phyloP scores from a whole-genome alignment of 371 early-diverging fungal species.

The Mucor velutinosus region DNA sequence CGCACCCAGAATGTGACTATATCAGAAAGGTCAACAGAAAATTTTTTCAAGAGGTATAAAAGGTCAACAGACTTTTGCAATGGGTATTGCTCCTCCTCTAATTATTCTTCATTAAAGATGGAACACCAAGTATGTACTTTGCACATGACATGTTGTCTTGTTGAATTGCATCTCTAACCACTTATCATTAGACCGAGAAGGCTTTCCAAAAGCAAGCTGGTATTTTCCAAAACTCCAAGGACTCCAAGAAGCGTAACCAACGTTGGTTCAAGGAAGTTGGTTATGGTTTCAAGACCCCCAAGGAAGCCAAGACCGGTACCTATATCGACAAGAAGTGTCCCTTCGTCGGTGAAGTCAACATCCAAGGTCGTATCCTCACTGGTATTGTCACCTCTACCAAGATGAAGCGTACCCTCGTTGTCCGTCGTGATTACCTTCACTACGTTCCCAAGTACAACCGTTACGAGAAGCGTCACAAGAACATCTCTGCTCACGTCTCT shows the following conservation, averaged over 20 bases:
- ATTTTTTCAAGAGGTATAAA: not conserved
- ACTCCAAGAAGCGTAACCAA: conserved; percentile 72
- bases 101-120: conserved; percentile 25
- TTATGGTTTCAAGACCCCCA: conserved; percentile 99
- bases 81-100: conserved; percentile 22
- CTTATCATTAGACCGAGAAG: conserved; percentile 67
- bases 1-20: not conserved
- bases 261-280: conserved; percentile 99
- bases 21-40: not conserved
- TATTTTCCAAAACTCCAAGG: conserved; percentile 95
- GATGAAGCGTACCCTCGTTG: conserved; percentile 99
- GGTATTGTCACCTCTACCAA: conserved; percentile 98
- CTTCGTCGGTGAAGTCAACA: conserved; percentile 98
- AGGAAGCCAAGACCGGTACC: conserved; percentile 94
- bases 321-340: conserved; percentile 99
- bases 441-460: conserved; percentile 99
- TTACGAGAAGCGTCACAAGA: conserved; percentile 99
- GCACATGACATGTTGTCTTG: not conserved
- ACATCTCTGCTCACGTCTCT: conserved; percentile 98
- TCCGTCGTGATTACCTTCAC: conserved; percentile 99
- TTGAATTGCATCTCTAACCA: not conserved
- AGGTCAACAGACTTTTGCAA: not conserved
- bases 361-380: conserved; percentile 98
- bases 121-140: conserved; percentile 31
- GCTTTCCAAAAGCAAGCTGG: conserved; percentile 97